Conservation (phyloP, 768 basidiomycete species). For the Termitomyces sp. region DNA sequence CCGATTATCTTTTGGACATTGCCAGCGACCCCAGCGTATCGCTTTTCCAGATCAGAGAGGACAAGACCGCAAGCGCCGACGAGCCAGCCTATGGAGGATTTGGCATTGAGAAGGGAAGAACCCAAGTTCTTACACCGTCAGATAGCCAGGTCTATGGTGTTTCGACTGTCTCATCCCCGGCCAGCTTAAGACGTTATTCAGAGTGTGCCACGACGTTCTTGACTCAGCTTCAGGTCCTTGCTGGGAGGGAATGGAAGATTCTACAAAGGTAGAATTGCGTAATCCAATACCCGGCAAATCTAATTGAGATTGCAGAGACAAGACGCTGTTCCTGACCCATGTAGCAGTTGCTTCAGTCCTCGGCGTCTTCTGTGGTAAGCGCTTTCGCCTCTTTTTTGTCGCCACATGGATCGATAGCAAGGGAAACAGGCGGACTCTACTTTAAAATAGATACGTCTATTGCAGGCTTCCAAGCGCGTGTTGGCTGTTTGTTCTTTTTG, state of each 20-base stretch:
- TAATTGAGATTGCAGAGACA: constrained; percentile 50
- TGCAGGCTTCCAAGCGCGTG: constrained; percentile 88
- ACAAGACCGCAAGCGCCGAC: not conserved
- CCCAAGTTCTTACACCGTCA: not conserved
- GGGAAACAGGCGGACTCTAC: constrained; percentile 68
- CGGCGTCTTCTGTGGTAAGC: constrained; percentile 80
- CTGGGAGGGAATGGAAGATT: constrained; percentile 82
- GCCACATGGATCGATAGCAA: not conserved
- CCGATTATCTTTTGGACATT: constrained; percentile 88
- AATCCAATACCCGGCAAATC: not conserved
- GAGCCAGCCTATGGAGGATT: not conserved
- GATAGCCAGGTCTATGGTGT: constrained; percentile 5
- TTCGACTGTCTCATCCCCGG: not conserved
- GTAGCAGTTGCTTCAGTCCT: constrained; percentile 60
- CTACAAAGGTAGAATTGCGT: constrained; percentile 46
- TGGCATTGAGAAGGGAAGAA: constrained; percentile 5
- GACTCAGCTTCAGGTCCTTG: constrained; percentile 82
- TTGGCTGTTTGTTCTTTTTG: constrained; percentile 95
- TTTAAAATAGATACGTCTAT: constrained; percentile 76
- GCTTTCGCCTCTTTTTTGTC: not conserved
- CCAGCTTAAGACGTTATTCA: constrained; percentile 13
- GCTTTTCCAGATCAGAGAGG: constrained; percentile 30
- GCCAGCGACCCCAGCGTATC: constrained; percentile 59
- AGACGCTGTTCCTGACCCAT: constrained; percentile 79
- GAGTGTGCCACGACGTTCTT: constrained; percentile 74